phyloP scores from a whole-genome alignment of 768 basidiomycete genomes.

The Collybiopsis confluens region DNA sequence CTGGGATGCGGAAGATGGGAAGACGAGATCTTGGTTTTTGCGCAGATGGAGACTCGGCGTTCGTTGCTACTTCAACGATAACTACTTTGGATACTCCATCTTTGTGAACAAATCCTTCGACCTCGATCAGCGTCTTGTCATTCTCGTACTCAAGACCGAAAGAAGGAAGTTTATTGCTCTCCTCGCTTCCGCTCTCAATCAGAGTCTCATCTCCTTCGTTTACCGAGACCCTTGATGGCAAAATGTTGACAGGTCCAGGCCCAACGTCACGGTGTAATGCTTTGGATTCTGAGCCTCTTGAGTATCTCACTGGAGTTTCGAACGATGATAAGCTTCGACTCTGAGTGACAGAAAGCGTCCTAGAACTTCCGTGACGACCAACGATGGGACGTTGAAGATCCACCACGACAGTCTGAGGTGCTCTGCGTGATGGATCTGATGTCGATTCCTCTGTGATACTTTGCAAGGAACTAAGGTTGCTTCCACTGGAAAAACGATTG shows the following conservation, averaged over 20 bases:
- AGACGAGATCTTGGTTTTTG: background rate
- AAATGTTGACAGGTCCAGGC: background rate
- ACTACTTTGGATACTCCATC: background rate
- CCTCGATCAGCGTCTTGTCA: background rate
- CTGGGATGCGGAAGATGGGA: conserved; percentile 3
- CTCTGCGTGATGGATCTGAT: background rate
- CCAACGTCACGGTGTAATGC: background rate
- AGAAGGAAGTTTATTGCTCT: background rate
- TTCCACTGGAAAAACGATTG: conserved; percentile 6
- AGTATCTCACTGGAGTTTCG: too few species aligned
- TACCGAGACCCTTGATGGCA: background rate
- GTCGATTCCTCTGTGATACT: conserved; percentile 4
- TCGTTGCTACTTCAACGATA: background rate
- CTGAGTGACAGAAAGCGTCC: background rate
- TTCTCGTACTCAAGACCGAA: background rate
- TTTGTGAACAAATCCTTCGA: background rate
- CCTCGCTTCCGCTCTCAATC: background rate
- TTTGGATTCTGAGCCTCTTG: too few species aligned
- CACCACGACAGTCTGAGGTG: conserved; percentile 2
- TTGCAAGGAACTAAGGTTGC: background rate
- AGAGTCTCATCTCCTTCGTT: background rate
- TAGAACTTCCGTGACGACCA: background rate
- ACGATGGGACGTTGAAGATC: background rate
- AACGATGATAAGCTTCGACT: too few species aligned
- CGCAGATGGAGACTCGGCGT: background rate